Base-by-base conservation (phyloP, 1,284 basidiomycete genomes). In the Pholiota adiposa region DNA sequence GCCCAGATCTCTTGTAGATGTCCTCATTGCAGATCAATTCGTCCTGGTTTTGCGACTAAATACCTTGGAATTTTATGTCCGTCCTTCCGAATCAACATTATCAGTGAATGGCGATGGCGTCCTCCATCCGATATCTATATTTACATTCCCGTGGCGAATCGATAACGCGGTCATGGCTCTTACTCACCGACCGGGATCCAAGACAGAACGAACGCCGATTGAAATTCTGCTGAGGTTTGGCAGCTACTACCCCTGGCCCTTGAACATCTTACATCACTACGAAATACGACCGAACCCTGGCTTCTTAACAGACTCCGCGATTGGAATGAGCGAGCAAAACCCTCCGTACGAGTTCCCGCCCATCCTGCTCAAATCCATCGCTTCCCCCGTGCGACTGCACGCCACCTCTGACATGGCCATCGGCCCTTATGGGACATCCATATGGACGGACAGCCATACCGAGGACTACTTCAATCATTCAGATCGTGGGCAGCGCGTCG, bases 221-320 rank as follows among this genome's bases (percentile, higher is more conserved):
- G 71, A 78, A 0, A 77, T 89, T 60, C 80, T 86, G 44, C 67
- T 88, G 23, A 84, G 88, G 12, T 89, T 85, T 66, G 80, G 80
- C 12, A 85, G 82, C 67, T 77, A 75, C 57, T 85, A 82, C 61
- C 87, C 86, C 4, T 89, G 87, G 76, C 86, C 87, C 0, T 81
- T 85, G 60, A 89, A 90, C 69, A 72, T 86, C 40, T 75, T 90
- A 12, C 86, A 89, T 63, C 84, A 87, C 69, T 88, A 81, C 69
- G 68, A 79, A 33, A 74, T 90, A 7, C 68, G 69, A 1, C 77
- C 81, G 0, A 83, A 85, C 65, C 65, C 72, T 0, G 50, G 66
- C 16, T 85, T 78, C 58, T 66, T 61, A 38, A 63, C 54, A 27
- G 36, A 61, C 25, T 51, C 61, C 8, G 63, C 65, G 36, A 70